These are phyloP conservation scores for Mortierella claussenii DNA, from an alignment of 192 early-diverging fungal genomes.

Conservation along the genomic window DNA sequence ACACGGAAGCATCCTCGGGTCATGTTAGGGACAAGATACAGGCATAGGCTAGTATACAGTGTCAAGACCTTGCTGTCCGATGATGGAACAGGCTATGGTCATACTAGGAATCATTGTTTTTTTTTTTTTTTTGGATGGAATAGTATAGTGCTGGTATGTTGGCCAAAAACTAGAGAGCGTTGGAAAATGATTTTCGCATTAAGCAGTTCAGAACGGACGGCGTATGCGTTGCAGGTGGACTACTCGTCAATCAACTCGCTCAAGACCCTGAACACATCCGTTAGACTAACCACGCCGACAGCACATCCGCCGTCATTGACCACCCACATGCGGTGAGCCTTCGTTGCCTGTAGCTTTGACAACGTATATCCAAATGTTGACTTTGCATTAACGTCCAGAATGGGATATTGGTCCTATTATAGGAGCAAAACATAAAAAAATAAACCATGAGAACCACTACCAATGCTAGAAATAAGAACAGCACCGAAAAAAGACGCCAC, in stretches of 20 bases:
- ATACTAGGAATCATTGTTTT: too few relatives aligned
- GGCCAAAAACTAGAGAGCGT: too few relatives aligned
- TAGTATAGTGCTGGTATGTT: too few relatives aligned
- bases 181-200: too few relatives aligned
- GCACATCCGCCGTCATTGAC: conserved; percentile 63
- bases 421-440: conserved; percentile 18
- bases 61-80: too few relatives aligned
- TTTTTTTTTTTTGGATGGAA: too few relatives aligned
- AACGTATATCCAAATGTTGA: conserved; percentile 78
- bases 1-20: too few relatives aligned
- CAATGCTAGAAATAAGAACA: background rate
- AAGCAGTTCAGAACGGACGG: too few relatives aligned
- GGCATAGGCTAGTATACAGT: too few relatives aligned
- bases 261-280: conserved; percentile 78
- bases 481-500: background rate
- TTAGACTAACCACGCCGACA: conserved; percentile 82
- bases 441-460: conserved; percentile 4
- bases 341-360: conserved; percentile 83
- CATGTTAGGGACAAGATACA: too few relatives aligned
- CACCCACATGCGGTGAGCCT: conserved; percentile 86
- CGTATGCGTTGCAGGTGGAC: too few relatives aligned
- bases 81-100: too few relatives aligned
- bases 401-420: conserved; percentile 69
- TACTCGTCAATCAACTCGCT: conserved; percentile 36
- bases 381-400: conserved; percentile 79